Evolutionary conservation across 306 rosid species (phyloP).

Genomic region (Amphicarpaea edgeworthii): DNA sequence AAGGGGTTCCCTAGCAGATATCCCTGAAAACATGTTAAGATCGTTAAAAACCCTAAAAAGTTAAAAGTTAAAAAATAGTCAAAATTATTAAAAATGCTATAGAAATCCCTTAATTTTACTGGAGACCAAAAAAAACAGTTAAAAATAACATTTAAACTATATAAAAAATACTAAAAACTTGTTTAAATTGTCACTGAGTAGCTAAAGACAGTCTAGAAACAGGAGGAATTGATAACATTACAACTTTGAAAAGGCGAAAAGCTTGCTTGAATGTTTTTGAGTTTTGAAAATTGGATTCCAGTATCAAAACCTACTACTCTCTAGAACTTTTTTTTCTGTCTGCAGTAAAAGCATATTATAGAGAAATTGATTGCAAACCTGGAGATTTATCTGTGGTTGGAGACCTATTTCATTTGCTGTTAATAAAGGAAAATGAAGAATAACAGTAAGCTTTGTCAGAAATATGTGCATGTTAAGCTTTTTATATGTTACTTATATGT

Average conservation of each 20-base stretch:
- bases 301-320: not conserved
- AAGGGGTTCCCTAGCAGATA: constrained; percentile 62
- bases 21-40: constrained; percentile 56
- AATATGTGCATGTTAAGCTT: not conserved
- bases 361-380: constrained; percentile 50
- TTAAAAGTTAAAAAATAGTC: no score
- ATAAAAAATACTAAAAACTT: no score
- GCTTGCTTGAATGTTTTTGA: not conserved
- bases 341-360: not conserved
- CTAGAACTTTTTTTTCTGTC: not conserved
- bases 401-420: constrained; percentile 62
- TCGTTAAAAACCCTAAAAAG: no score
- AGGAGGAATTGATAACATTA: no score
- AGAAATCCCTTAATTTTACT: no score
- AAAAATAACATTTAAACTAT: no score
- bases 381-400: constrained; percentile 58
- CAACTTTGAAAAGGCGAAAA: not conserved
- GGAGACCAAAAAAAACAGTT: no score
- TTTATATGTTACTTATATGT: not conserved
- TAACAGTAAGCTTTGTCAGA: not conserved
- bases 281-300: not conserved
- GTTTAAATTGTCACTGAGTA: no score
- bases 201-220: no score
- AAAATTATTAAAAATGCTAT: no score
- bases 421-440: constrained; percentile 9